phyloP scores from a whole-genome alignment of 371 early-diverging fungal genomes.

The Mucor sp. region DNA sequence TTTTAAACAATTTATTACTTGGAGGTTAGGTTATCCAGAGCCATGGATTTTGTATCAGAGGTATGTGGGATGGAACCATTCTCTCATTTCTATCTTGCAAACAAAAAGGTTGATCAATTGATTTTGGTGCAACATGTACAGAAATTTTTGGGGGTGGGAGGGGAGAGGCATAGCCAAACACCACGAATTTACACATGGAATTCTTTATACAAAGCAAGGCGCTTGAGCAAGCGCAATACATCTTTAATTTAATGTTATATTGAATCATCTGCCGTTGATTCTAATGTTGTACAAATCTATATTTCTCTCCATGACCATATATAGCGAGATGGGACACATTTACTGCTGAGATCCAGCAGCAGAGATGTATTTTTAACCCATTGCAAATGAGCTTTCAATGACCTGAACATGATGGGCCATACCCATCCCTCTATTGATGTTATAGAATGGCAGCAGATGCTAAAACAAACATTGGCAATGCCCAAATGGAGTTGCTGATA shows the following conservation, averaged over 20 bases:
- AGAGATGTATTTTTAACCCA: not conserved
- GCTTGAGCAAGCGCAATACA: not conserved
- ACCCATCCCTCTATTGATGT: not conserved
- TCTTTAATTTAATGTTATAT: not conserved
- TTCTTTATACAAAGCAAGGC: not conserved
- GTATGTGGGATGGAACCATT: not conserved
- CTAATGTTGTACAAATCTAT: not conserved
- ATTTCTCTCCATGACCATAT: not conserved
- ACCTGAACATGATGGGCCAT: not conserved
- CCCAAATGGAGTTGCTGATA: not conserved
- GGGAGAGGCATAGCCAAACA: not conserved
- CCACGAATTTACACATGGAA: not conserved
- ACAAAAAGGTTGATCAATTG: not conserved
- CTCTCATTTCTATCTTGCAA: not conserved
- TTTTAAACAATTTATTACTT: not conserved
- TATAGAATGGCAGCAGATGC: too few species aligned
- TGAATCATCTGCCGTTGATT: not conserved
- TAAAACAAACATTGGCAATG: not conserved
- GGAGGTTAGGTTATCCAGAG: not conserved
- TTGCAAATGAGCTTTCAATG: not conserved
- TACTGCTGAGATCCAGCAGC: not conserved
- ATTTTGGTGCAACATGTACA: not conserved
- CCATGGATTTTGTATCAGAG: not conserved
- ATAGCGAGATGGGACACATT: not conserved
- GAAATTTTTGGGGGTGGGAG: not conserved